These are phyloP conservation scores for Ustilago cynodontis DNA, from an alignment of 1,284 basidiomycete species.

Conservation along the genomic window DNA sequence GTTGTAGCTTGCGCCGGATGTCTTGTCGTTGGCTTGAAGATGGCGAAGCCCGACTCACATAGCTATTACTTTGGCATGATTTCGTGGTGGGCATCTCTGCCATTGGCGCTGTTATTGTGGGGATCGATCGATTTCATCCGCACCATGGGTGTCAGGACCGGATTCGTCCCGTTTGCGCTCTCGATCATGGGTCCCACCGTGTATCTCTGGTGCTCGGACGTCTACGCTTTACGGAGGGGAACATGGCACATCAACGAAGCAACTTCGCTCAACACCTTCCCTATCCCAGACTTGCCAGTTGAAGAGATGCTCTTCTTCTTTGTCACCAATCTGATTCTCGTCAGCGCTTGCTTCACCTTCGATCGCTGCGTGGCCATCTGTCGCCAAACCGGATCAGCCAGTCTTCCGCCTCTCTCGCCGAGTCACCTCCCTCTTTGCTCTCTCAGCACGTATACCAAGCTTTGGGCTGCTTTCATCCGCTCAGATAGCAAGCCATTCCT, in stretches of 20 bases:
- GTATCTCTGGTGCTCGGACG: slow-evolving; percentile 58
- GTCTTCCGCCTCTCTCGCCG: slow-evolving; percentile 45
- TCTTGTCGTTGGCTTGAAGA: slow-evolving; percentile 27
- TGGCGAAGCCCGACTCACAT: slow-evolving; percentile 29
- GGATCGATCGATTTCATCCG: slow-evolving; percentile 50
- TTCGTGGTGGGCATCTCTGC: slow-evolving; percentile 60
- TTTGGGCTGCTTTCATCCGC: slow-evolving; percentile 55
- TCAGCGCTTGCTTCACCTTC: slow-evolving; percentile 64
- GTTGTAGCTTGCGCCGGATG: slow-evolving; percentile 8
- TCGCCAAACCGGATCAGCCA: slow-evolving; percentile 12
- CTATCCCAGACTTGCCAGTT: slow-evolving; percentile 62
- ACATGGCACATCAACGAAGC: slow-evolving; percentile 64
- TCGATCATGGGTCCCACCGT: slow-evolving; percentile 43
- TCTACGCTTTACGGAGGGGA: slow-evolving; percentile 60
- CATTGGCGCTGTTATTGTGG: slow-evolving; percentile 56
- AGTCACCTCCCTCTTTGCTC: slow-evolving; percentile 49
- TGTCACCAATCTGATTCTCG: slow-evolving; percentile 64
- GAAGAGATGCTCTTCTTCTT: slow-evolving; percentile 67
- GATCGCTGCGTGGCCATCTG: slow-evolving; percentile 62
- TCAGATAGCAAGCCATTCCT: slow-evolving; percentile 15
- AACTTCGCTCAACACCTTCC: slow-evolving; percentile 62
- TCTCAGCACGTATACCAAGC: slow-evolving; percentile 30
- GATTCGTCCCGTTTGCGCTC: slow-evolving; percentile 25
- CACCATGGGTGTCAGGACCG: slow-evolving; percentile 34
- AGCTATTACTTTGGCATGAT: slow-evolving; percentile 66